These are phyloP conservation scores for Apiotrichum veenhuisii DNA, from an alignment of 1,284 basidiomycete species.

Conservation along the genomic window DNA sequence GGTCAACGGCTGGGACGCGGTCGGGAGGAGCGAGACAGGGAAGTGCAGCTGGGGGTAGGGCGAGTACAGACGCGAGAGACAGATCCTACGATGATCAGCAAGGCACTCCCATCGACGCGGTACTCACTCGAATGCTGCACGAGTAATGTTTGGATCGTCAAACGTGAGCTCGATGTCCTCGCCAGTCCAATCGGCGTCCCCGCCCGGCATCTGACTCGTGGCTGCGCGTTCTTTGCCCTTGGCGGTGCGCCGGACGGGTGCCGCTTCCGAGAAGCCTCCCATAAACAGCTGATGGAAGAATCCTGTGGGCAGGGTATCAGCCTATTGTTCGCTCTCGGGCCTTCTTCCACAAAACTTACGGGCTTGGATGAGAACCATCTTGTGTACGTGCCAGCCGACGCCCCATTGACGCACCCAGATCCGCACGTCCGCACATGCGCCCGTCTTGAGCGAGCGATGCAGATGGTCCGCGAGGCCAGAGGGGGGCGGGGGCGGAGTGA, in stretches of 20 bases:
- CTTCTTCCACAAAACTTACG: constrained; percentile 51
- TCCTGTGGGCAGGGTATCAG: constrained; percentile 52
- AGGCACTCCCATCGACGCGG: too few species aligned
- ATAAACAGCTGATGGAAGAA: constrained; percentile 83
- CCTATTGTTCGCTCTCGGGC: not conserved
- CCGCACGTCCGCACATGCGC: constrained; percentile 69
- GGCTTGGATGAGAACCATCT: constrained; percentile 80
- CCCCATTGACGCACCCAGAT: constrained; percentile 69
- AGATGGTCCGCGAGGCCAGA: constrained; percentile 56
- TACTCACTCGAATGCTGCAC: constrained; percentile 59
- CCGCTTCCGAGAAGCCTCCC: constrained; percentile 64
- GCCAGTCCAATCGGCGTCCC: constrained; percentile 32
- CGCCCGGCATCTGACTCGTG: not conserved
- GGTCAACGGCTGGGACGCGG: constrained; percentile 64
- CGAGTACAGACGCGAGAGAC: constrained; percentile 76
- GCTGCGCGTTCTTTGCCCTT: constrained; percentile 22
- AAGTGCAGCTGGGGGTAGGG: constrained; percentile 73
- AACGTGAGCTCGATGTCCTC: constrained; percentile 65
- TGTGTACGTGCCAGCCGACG: constrained; percentile 71
- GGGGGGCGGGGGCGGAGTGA: constrained; percentile 23
- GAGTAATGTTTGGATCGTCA: constrained; percentile 79
- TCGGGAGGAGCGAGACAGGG: constrained; percentile 63
- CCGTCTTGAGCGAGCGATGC: constrained; percentile 66
- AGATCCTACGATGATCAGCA: constrained; percentile 58
- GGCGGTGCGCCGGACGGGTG: constrained; percentile 5